Evolutionary conservation across 2,329 filamentous ascomycete species (phyloP).

Genomic region (Ilyonectria mors-panacis): DNA sequence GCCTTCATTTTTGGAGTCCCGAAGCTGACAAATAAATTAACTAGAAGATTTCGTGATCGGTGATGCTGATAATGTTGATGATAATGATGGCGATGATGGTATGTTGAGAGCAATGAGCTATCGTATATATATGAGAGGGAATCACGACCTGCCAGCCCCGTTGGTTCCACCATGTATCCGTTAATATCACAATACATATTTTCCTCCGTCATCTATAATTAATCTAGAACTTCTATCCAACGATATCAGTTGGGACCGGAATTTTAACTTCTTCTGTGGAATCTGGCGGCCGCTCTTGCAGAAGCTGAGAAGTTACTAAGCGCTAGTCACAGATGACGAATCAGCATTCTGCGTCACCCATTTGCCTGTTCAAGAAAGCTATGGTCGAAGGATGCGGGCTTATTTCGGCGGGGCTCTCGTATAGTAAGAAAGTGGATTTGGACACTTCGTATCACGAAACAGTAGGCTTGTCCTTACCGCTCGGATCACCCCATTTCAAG

Average conservation of each 20-base stretch:
- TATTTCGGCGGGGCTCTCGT: conserved; percentile 17
- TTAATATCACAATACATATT: background rate
- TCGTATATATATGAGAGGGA: background rate
- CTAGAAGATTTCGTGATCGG: background rate
- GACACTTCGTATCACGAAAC: background rate
- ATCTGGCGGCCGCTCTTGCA: background rate
- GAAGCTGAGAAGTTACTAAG: conserved; percentile 6
- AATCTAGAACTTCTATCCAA: background rate
- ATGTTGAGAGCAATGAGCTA: background rate
- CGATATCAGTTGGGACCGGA: background rate
- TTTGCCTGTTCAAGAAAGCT: background rate
- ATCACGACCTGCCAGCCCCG: background rate
- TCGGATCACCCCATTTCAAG: background rate
- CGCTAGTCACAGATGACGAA: conserved; percentile 16
- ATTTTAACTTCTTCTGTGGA: background rate
- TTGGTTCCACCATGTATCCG: background rate
- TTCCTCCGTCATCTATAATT: background rate
- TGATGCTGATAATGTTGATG: background rate
- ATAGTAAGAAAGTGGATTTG: background rate
- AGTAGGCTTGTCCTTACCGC: background rate
- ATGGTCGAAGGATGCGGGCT: background rate
- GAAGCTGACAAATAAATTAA: background rate
- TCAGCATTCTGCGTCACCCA: background rate
- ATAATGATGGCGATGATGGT: background rate
- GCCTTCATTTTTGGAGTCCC: conserved; percentile 15